Conservation (phyloP, 805 yeast genomes). For the Ogataea naganishii region DNA sequence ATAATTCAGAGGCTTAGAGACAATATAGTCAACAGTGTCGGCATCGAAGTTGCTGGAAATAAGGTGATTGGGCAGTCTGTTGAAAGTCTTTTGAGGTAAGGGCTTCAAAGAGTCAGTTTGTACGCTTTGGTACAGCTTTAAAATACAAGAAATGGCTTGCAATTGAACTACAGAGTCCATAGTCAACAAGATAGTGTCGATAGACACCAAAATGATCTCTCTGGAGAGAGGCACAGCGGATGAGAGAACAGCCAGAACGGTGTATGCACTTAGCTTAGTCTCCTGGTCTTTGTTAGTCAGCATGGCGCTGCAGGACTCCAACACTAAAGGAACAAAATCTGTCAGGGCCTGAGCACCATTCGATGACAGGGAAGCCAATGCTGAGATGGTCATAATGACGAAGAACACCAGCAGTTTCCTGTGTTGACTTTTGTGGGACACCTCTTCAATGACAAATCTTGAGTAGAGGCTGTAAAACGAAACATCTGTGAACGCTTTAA, state of each 20-base stretch:
- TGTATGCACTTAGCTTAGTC: slow-evolving; percentile 75
- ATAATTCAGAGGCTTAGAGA: slow-evolving; percentile 9
- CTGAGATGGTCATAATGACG: slow-evolving; percentile 60
- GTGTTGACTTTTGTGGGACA: slow-evolving; percentile 49
- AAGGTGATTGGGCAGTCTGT: slow-evolving; percentile 14
- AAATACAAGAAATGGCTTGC: slow-evolving; percentile 38
- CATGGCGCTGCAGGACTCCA: slow-evolving; percentile 51
- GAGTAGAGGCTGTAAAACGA: slow-evolving; percentile 63
- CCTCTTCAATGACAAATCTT: slow-evolving; percentile 38
- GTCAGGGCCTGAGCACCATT: slow-evolving; percentile 31
- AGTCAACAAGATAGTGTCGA: slow-evolving; percentile 40
- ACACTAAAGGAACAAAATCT: slow-evolving; percentile 43
- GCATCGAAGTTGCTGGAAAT: slow-evolving; percentile 8
- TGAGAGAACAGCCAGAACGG: slow-evolving; percentile 68
- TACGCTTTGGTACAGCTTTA: slow-evolving; percentile 41
- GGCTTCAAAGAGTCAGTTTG: slow-evolving; percentile 21
- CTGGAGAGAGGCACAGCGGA: slow-evolving; percentile 60
- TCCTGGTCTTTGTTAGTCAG: slow-evolving; percentile 42
- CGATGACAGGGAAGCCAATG: slow-evolving; percentile 55
- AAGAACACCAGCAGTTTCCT: slow-evolving; percentile 71
- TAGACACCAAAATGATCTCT: slow-evolving; percentile 50
- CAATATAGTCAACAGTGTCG: slow-evolving; percentile 11
- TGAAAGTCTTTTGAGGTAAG: slow-evolving; percentile 14
- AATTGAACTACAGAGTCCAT: too few species aligned
- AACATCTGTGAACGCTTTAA: slow-evolving; percentile 66